These are phyloP conservation scores for Vaccinium myrtillus DNA, from an alignment of 148 eudicot genomes.

Conservation along the genomic window DNA sequence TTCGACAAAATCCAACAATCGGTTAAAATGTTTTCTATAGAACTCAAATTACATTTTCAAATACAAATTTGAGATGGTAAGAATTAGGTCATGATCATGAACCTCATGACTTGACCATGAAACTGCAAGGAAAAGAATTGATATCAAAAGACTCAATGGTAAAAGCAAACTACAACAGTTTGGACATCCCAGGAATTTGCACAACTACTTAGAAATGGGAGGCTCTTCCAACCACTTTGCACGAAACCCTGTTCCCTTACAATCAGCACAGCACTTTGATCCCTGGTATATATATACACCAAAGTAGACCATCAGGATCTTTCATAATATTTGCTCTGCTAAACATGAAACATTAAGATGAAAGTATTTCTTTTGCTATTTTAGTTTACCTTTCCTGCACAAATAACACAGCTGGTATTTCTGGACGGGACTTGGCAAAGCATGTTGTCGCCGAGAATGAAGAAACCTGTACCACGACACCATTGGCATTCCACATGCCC, in stretches of 20 bases:
- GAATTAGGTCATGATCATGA: slow-evolving; percentile 10
- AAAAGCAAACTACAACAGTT: neutral
- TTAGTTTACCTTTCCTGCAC: slow-evolving; percentile 72
- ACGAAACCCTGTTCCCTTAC: slow-evolving; percentile 91
- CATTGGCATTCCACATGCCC: slow-evolving; percentile 88
- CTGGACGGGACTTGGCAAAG: slow-evolving; percentile 94
- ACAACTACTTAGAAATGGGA: slow-evolving; percentile 35
- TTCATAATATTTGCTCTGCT: neutral
- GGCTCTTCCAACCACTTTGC: slow-evolving; percentile 89
- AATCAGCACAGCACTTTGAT: slow-evolving; percentile 56
- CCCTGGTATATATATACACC: slow-evolving; percentile 44
- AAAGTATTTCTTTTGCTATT: neutral
- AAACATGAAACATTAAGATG: neutral
- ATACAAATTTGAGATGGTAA: neutral
- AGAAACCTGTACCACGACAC: slow-evolving; percentile 94
- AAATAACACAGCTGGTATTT: slow-evolving; percentile 77
- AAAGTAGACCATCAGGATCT: neutral
- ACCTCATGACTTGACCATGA: neutral
- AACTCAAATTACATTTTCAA: neutral
- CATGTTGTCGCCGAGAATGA: slow-evolving; percentile 94
- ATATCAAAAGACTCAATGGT: neutral
- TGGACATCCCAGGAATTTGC: neutral
- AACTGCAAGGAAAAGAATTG: neutral
- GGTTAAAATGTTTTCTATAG: neutral
- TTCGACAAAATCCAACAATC: neutral